Base-by-base conservation (phyloP, 495 filamentous ascomycete genomes). In the Neurospora intermedia region DNA sequence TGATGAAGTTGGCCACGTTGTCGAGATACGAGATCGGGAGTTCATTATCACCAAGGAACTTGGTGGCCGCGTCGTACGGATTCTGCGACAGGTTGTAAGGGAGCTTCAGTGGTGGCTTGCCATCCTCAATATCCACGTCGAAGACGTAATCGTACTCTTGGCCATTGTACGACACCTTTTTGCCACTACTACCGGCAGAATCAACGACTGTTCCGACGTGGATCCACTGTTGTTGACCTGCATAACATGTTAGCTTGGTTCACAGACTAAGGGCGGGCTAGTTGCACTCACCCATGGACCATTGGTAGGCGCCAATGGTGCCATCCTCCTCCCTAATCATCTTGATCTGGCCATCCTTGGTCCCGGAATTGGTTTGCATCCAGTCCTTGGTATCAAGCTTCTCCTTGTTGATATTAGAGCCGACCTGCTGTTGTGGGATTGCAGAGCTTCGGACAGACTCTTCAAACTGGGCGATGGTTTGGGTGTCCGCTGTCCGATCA, bases 91-190 rank as follows among this genome's bases (percentile, higher is more conserved):
- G 85, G 79, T 99, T 98, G 79, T 93, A 98, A 2, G 96, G 95
- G 41, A 99, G 85, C 78, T 98, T 98, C 42, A 98, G 86, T 4
- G 96, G 89, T 40, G 96, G 96, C 75, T 95, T 93, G 45, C 96
- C 96, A 74, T 98, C 96, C 78, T 97, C 92, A 73, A 98, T 95
- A 77, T 98, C 96, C 38, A 99, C 96, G 78, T 98, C 95, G 75
- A 98, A 99, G 69, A 99, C 96, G 80, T 93, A 98, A 77, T 99
- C 96, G 79, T 96, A 99, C 72, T 97, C 93, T 79, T 94, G 89
- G 31, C 96, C 96, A 3, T 90, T 80, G 78, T 94, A 92, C 54
- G 91, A 83, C n/a, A 86, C 84, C 79, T 89, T 89, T 66, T 86
- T 86, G 4, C 92, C 91, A 73, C 89, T 93, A 78, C 93, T 96